Percentiles rank a stretch among this genome's conserved stretches.
phyloP scores from a whole-genome alignment of 176 grass and related monocot genomes.

The Phoenix roebelenii region DNA sequence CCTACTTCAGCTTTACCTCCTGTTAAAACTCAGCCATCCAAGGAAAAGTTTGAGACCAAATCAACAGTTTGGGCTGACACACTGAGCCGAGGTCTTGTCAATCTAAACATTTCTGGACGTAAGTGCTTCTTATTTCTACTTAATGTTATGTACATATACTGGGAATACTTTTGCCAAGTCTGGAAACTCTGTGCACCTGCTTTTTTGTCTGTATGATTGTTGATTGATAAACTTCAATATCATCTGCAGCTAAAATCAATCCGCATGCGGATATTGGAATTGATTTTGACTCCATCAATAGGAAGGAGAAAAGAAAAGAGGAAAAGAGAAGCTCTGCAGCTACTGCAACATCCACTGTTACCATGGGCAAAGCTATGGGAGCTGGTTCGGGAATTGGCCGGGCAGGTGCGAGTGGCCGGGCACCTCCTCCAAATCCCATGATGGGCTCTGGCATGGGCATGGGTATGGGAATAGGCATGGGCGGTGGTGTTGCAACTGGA shows the following conservation, averaged over 20 bases:
- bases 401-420: constrained; percentile 31
- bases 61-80: constrained; percentile 85
- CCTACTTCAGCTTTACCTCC: constrained; percentile 37
- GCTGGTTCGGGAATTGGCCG: constrained; percentile 70
- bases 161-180: too few relatives aligned
- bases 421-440: constrained; percentile 51
- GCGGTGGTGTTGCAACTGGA: too few relatives aligned
- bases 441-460: constrained; percentile 30
- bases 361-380: constrained; percentile 97
- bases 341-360: constrained; percentile 51
- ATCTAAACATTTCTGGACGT: constrained; percentile 71
- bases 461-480: too few relatives aligned
- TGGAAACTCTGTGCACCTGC: too few relatives aligned
- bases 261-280: constrained; percentile 92
- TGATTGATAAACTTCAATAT: too few relatives aligned
- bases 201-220: too few relatives aligned
- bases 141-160: too few relatives aligned
- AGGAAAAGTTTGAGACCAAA: constrained; percentile 28
- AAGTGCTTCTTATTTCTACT: constrained; percentile 16
- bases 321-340: constrained; percentile 62
- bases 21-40: constrained; percentile 34
- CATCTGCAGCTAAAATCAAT: constrained; percentile 65
- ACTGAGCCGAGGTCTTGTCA: constrained; percentile 70
- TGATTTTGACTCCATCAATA: constrained; percentile 96
- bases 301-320: constrained; percentile 76